Evolutionary conservation across 108 stramenopile genomes (phyloP).

Genomic region (Pseudonitzschia multiseries): DNA sequence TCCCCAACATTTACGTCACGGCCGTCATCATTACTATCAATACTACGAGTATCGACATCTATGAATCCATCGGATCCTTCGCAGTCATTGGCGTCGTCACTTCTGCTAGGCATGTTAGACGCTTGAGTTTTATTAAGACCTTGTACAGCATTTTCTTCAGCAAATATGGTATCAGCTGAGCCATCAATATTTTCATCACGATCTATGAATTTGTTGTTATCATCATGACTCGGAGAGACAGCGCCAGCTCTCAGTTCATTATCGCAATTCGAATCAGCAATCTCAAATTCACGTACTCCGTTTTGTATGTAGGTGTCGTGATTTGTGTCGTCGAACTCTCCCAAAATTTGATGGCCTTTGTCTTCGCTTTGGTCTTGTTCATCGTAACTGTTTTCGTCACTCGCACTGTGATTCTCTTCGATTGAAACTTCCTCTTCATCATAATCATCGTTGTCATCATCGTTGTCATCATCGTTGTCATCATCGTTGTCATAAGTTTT

Average conservation of each 20-base stretch:
- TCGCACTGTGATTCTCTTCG: conserved; percentile 9
- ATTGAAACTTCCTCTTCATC: conserved; percentile 6
- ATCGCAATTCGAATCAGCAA: not conserved
- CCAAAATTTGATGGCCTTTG: too few species aligned
- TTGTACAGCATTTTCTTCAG: not conserved
- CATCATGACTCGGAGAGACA: not conserved
- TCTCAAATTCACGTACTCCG: not conserved
- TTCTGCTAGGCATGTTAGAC: not conserved
- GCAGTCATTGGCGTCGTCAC: not conserved
- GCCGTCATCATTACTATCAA: not conserved
- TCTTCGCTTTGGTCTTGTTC: conserved; percentile 7
- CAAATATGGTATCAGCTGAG: not conserved
- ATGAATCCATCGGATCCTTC: not conserved
- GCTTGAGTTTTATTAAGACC: not conserved
- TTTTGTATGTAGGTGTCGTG: not conserved
- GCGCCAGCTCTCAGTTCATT: not conserved
- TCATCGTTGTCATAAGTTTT: not conserved
- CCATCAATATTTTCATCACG: not conserved
- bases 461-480: conserved; percentile 13
- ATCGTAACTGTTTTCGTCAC: conserved; percentile 14
- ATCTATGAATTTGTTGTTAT: not conserved
- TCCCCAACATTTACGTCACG: not conserved
- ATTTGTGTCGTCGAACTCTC: conserved; percentile 1
- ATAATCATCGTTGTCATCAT: too few species aligned
- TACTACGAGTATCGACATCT: not conserved